These are phyloP conservation scores for Endoconidiophora polonica DNA, from an alignment of 2,329 filamentous ascomycete genomes.

Conservation along the genomic window DNA sequence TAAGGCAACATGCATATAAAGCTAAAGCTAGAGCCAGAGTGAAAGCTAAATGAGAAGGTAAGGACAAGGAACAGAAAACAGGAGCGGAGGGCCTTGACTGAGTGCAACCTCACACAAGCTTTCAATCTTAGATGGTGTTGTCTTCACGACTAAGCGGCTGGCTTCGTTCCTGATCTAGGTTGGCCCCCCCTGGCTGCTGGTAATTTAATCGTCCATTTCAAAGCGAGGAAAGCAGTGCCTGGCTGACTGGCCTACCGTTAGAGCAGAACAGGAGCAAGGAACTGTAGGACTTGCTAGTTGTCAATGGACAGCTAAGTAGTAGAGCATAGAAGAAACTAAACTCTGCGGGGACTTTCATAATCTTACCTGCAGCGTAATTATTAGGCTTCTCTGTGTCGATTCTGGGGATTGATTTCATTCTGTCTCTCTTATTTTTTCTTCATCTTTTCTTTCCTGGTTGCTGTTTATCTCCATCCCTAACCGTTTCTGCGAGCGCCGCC, in stretches of 20 bases:
- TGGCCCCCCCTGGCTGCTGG: background rate
- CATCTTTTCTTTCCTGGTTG: background rate
- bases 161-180: background rate
- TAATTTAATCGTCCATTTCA: background rate
- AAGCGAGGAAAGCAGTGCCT: background rate
- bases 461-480: background rate
- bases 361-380: background rate
- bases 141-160: background rate
- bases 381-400: background rate
- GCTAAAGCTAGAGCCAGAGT: background rate
- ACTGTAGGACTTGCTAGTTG: too few relatives aligned
- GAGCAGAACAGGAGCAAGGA: too few relatives aligned
- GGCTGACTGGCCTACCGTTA: background rate
- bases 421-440: slow-evolving; percentile 2
- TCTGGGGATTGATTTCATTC: background rate
- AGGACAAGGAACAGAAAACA: background rate
- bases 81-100: background rate
- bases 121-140: background rate
- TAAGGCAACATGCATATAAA: too few relatives aligned
- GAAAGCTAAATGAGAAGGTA: background rate
- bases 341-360: background rate
- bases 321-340: too few relatives aligned
- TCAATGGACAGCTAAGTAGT: too few relatives aligned
- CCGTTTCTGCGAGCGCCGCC: background rate
- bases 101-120: slow-evolving; percentile 4